Percentiles rank a stretch among this genome's conserved stretches.
These are phyloP conservation scores for Neocucurbitaria cava DNA, from an alignment of 2,329 filamentous ascomycete species.

Conservation along the genomic window DNA sequence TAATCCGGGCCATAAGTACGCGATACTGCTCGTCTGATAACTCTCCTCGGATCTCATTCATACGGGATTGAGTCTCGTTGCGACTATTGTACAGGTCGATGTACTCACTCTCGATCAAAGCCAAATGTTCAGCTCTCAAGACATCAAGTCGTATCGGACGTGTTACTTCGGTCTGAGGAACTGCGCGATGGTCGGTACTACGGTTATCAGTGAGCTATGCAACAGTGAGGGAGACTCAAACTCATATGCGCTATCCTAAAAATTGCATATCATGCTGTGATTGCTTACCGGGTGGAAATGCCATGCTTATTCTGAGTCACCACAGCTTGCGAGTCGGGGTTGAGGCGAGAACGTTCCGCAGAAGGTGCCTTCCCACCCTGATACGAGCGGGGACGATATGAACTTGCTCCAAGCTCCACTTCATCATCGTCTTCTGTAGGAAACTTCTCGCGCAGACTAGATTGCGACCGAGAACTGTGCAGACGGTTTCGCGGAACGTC, in stretches of 20 bases:
- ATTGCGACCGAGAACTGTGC: too few species aligned
- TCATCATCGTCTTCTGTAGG: too few species aligned
- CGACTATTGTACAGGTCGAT: neutral
- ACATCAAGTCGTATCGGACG: too few species aligned
- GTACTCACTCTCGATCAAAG: neutral
- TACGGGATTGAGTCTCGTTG: neutral
- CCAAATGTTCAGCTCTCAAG: neutral
- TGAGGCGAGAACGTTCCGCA: too few species aligned
- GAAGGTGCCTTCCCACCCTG: too few species aligned
- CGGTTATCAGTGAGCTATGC: too few species aligned
- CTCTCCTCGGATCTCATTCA: neutral
- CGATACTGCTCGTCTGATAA: neutral
- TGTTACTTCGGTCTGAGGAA: neutral
- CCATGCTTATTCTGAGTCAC: neutral
- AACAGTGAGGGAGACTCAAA: too few species aligned
- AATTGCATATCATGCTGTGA: neutral
- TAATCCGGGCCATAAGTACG: neutral
- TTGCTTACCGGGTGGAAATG: neutral
- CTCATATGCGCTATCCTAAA: too few species aligned
- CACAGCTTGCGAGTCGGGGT: neutral
- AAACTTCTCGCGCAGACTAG: too few species aligned
- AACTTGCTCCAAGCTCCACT: too few species aligned
- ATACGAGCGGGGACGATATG: too few species aligned
- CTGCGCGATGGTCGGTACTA: neutral
- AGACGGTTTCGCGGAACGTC: too few species aligned